Conservation (phyloP, 495 filamentous ascomycete genomes). For the Jackrogersella minutella region DNA sequence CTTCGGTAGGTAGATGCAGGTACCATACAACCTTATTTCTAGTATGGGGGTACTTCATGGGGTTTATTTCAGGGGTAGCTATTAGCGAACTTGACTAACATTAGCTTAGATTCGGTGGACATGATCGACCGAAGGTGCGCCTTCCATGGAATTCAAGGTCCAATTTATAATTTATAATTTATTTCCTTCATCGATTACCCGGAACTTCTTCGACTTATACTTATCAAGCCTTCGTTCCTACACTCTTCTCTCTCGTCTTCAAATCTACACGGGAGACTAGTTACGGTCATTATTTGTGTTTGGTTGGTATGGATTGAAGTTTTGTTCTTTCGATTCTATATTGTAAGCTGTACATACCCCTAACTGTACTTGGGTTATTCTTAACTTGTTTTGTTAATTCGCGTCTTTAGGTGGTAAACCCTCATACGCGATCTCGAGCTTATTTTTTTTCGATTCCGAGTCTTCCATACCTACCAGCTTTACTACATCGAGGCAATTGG, state of each 20-base stretch:
- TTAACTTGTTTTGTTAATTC: not conserved
- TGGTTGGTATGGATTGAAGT: not conserved
- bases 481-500: not conserved
- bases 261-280: not conserved
- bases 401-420: not conserved
- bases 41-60: conserved; percentile 2
- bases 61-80: conserved; percentile 7
- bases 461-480: conserved; percentile 7
- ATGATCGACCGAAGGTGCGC: conserved; percentile 14
- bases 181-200: too few relatives aligned
- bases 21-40: conserved; percentile 8
- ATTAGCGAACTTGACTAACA: conserved; percentile 5
- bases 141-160: too few relatives aligned
- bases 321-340: not conserved
- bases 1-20: conserved; percentile 23
- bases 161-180: too few relatives aligned
- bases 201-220: not conserved
- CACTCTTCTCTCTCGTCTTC: conserved; percentile 9
- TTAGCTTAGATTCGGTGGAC: conserved; percentile 28
- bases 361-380: not conserved
- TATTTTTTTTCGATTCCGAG: conserved; percentile 11
- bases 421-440: conserved; percentile 9
- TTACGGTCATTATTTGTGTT: not conserved
- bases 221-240: not conserved
- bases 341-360: not conserved